Conservation (phyloP, 108 stramenopile genomes). For the Conticribra guillardii region DNA sequence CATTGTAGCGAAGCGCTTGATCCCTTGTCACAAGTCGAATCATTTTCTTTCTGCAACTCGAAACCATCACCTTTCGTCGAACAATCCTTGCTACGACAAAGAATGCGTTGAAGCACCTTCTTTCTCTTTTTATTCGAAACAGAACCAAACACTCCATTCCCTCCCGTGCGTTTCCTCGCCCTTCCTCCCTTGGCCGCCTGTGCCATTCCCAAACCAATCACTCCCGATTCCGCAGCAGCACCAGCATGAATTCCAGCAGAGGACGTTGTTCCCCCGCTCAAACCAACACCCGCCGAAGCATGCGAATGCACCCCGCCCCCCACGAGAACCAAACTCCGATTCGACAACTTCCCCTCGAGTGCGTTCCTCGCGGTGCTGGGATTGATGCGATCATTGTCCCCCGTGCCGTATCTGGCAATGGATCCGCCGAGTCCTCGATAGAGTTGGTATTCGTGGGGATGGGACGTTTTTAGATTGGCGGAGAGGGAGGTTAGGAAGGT, state of each 20-base stretch:
- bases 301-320: constrained; percentile 32
- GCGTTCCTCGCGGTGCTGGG: constrained; percentile 1
- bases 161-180: constrained; percentile 36
- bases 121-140: constrained; percentile 37
- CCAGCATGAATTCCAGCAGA: not conserved
- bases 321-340: constrained; percentile 41
- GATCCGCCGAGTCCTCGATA: constrained; percentile 24
- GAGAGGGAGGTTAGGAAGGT: constrained; percentile 16
- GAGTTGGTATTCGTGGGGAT: constrained; percentile 17
- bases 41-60: not conserved
- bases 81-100: not conserved
- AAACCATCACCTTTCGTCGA: not conserved
- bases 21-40: not conserved
- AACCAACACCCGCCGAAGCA: not conserved
- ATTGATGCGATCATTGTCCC: constrained; percentile 18
- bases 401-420: constrained; percentile 21
- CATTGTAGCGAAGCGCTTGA: not conserved
- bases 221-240: not conserved
- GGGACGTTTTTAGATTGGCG: constrained; percentile 21
- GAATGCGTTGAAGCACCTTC: constrained; percentile 9
- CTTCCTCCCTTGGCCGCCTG: constrained; percentile 11
- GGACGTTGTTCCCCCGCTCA: not conserved
- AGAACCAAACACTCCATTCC: constrained; percentile 45
- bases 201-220: not conserved
- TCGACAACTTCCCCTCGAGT: constrained; percentile 32